Base-by-base conservation (phyloP, 1,284 basidiomycete species). In the Leccinum pachyderme region DNA sequence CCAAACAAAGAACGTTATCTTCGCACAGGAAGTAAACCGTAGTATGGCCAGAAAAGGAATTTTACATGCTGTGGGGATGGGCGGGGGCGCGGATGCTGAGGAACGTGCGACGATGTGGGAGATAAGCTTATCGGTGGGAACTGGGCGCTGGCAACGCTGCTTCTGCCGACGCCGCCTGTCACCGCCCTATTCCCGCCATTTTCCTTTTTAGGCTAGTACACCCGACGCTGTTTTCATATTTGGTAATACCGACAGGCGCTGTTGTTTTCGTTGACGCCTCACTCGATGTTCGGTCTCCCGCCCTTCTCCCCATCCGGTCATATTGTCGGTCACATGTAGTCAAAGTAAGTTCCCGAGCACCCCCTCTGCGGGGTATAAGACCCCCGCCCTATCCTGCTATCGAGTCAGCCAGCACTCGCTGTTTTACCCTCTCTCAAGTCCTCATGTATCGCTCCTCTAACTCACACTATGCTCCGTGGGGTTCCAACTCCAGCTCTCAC, bases 251-350 rank as follows among this genome's bases (percentile, higher is more conserved):
- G 63, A 56, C 59, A 61, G 47, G 60, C 55, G 37, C 37, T 45
- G 37, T 56, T 58, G 47, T 51, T 53, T 52, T 35, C 59, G 37
- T 41, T 55, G 48, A 47, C 57, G 46, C 50, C 51, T 58, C 56
- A 56, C 54, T n/a, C 59, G 54, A 59, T 46, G 61, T 64, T 47
- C 66, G 63, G 60, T 54, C 48, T 63, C 68, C 69, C 68, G 68
- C 68, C 70, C 33, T 32, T 47, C 24, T 5, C 51, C 52, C 41
- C 6, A 51, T 66, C 18, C 9, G 49, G 65, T 15, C 35, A 61
- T 57, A 67, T 69, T 51, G 6, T 22, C 52, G 9, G 47, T 60
- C 57, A 61, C 50, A 25, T 47, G 51, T 48, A 52, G 31, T n/a
- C 37, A 47, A 62, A 33, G 56, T 58, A 61, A 65, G 60, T 65